phyloP scores from a whole-genome alignment of 2,329 filamentous ascomycete genomes.

The Hypoxylon sp. region DNA sequence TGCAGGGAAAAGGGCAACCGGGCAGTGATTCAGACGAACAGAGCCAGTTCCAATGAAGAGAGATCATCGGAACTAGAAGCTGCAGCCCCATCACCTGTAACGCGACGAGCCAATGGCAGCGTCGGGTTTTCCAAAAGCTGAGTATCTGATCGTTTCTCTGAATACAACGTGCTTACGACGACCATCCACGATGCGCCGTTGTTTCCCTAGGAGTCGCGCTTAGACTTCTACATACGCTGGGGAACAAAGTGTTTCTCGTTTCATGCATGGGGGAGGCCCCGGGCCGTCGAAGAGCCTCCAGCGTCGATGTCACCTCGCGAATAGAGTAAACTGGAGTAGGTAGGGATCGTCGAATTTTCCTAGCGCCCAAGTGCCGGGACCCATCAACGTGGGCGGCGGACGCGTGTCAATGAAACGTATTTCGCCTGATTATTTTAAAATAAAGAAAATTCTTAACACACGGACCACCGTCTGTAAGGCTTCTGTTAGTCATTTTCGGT shows the following conservation, averaged over 20 bases:
- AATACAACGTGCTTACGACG: slow-evolving; percentile 23
- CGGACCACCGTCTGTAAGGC: not conserved
- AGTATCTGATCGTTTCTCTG: not conserved
- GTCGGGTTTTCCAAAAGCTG: not conserved
- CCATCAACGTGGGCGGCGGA: slow-evolving; percentile 1
- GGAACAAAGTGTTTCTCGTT: slow-evolving; percentile 22
- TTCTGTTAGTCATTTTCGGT: not conserved
- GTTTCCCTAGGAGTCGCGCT: slow-evolving; percentile 17
- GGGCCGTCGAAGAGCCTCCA: slow-evolving; percentile 38
- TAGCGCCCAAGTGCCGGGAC: slow-evolving; percentile 1
- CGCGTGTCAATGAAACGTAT: slow-evolving; percentile 30
- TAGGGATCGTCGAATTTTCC: slow-evolving; percentile 23
- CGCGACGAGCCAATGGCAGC: slow-evolving; percentile 1
- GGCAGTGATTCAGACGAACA: slow-evolving; percentile 4
- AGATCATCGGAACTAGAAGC: not conserved
- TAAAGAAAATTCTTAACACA: not conserved
- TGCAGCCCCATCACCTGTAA: not conserved
- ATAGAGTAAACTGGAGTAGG: slow-evolving; percentile 16
- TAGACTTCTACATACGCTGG: slow-evolving; percentile 23
- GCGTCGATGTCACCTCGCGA: slow-evolving; percentile 19
- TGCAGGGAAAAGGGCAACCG: slow-evolving; percentile 4
- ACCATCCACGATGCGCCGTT: not conserved
- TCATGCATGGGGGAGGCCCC: slow-evolving; percentile 11
- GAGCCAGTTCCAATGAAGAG: not conserved
- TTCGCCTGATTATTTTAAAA: slow-evolving; percentile 17